A percentile compares a stretch with the other conserved stretches of the same genome.
These are phyloP conservation scores for Aspergillus sojae DNA, from an alignment of 2,329 filamentous ascomycete species.

Conservation along the genomic window DNA sequence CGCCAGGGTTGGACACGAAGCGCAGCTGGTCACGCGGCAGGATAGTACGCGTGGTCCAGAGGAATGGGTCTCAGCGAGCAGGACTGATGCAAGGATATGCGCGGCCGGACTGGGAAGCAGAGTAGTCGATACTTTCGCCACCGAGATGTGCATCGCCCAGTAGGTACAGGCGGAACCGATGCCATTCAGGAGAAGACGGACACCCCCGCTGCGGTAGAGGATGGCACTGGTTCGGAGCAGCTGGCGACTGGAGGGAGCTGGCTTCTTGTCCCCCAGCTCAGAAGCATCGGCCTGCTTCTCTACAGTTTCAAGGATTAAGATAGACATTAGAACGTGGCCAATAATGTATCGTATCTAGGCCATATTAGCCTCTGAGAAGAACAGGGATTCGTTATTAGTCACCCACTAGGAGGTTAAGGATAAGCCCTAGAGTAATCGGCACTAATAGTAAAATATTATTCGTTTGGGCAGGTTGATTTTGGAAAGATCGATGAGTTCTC, in stretches of 20 bases:
- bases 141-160: not conserved
- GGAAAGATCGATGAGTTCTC: constrained; percentile 1
- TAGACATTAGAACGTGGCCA: not conserved
- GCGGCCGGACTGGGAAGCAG: not conserved
- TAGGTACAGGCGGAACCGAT: constrained; percentile 1
- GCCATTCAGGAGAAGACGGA: constrained; percentile 1
- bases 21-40: not conserved
- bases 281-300: not conserved
- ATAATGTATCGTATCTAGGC: constrained; percentile 1
- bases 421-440: not conserved
- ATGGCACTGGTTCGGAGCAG: not conserved
- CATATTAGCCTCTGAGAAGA: too few species aligned
- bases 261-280: not conserved
- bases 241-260: not conserved
- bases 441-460: not conserved
- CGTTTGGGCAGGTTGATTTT: not conserved
- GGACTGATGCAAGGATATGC: not conserved
- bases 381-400: too few species aligned
- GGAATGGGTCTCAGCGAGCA: constrained; percentile 9
- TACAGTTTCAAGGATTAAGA: constrained; percentile 10
- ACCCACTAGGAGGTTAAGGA: constrained; percentile 3
- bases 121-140: not conserved
- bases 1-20: not conserved
- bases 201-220: not conserved
- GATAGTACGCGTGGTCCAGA: not conserved